Evolutionary conservation across 2,329 filamentous ascomycete species (phyloP).

Genomic region (Alternaria viburni): DNA sequence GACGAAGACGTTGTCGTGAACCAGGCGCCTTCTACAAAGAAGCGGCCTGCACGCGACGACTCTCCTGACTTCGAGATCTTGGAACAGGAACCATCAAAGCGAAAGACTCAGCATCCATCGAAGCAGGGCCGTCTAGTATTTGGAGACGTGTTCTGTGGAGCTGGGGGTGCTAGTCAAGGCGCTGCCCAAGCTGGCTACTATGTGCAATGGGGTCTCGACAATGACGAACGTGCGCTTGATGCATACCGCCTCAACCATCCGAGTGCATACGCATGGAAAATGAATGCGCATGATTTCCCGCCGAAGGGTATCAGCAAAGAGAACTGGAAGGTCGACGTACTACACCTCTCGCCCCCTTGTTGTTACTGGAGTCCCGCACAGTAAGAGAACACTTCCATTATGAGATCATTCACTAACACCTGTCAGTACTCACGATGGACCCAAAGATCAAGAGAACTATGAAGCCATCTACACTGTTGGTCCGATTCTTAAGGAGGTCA

Average conservation of each 20-base stretch:
- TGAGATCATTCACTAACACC: background rate
- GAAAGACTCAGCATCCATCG: background rate
- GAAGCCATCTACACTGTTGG: constrained; percentile 25
- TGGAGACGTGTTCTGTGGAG: constrained; percentile 29
- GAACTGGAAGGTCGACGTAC: constrained; percentile 12
- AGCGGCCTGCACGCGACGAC: background rate
- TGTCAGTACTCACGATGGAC: constrained; percentile 16
- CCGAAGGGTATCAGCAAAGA: background rate
- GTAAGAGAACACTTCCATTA: constrained; percentile 14
- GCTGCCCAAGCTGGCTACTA: constrained; percentile 21
- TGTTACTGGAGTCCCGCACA: constrained; percentile 21
- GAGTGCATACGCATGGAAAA: constrained; percentile 1
- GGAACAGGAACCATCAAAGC: background rate
- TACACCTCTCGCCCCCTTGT: constrained; percentile 30
- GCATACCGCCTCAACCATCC: constrained; percentile 23
- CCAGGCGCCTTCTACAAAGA: background rate
- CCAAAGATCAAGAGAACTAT: constrained; percentile 30
- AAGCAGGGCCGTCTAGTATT: constrained; percentile 7
- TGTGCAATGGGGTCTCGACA: constrained; percentile 25
- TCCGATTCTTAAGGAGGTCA: constrained; percentile 15
- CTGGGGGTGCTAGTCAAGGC: constrained; percentile 30
- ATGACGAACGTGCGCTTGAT: constrained; percentile 15
- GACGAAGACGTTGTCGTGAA: background rate
- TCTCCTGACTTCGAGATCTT: background rate
- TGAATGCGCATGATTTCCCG: constrained; percentile 26